These are phyloP conservation scores for Buddleja alternifolia DNA, from an alignment of 257 asterid species.

Conservation along the genomic window DNA sequence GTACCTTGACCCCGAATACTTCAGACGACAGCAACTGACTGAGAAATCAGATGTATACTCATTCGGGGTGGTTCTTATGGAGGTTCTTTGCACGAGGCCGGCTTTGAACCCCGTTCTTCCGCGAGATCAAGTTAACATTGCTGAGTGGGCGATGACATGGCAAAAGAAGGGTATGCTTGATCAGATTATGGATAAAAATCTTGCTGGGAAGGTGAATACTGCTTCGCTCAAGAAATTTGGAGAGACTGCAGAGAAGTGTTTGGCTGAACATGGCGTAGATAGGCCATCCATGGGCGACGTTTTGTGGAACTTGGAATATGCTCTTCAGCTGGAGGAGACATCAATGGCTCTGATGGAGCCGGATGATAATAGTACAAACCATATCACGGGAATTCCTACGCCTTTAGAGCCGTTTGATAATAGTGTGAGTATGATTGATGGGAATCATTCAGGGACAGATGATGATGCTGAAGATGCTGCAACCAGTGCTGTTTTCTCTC, in stretches of 20 bases:
- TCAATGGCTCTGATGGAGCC: conserved; percentile 66
- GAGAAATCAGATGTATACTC: conserved; percentile 87
- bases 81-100: conserved; percentile 74
- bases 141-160: conserved; percentile 88
- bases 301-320: conserved; percentile 80
- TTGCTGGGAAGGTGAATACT: conserved; percentile 62
- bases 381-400: conserved; percentile 56
- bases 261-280: conserved; percentile 74
- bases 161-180: conserved; percentile 84
- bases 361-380: conserved; percentile 71
- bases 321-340: conserved; percentile 81
- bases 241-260: conserved; percentile 77
- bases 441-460: conserved; percentile 56
- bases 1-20: conserved; percentile 81
- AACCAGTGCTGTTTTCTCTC: conserved; percentile 75
- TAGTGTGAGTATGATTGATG: conserved; percentile 66
- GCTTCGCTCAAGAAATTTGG: conserved; percentile 78
- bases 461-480: conserved; percentile 74
- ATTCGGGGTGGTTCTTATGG: conserved; percentile 80
- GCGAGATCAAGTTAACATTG: conserved; percentile 76
- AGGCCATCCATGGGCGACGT: conserved; percentile 88
- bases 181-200: conserved; percentile 65
- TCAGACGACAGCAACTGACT: conserved; percentile 78
- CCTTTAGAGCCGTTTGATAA: conserved; percentile 63
- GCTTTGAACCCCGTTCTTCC: conserved; percentile 84